Conservation (phyloP, 129 eudicot genomes). For the Pseudognaphalium luteoalbum region DNA sequence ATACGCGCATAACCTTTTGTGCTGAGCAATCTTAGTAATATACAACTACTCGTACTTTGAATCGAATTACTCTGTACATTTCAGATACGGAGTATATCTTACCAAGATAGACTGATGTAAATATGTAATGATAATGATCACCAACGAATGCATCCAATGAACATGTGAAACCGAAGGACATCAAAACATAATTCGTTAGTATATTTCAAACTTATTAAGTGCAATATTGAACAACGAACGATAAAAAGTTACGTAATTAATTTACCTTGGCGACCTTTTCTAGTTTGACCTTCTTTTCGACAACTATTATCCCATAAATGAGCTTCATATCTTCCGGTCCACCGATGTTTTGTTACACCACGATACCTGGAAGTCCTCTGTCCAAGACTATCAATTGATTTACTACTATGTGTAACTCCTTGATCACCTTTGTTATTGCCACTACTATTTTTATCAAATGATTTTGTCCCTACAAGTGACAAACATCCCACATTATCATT, state of each 20-base stretch:
- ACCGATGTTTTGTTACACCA: slow-evolving; percentile 89
- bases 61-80: no score
- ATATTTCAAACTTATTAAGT: neutral
- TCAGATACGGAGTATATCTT: neutral
- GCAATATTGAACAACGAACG: neutral
- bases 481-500: slow-evolving; percentile 30
- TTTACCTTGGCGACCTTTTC: slow-evolving; percentile 96
- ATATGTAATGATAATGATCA: neutral
- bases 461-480: slow-evolving; percentile 27
- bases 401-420: slow-evolving; percentile 32
- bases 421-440: neutral
- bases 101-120: slow-evolving; percentile 81
- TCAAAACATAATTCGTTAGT: slow-evolving; percentile 11
- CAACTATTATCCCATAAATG: slow-evolving; percentile 95
- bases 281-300: slow-evolving; percentile 86
- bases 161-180: slow-evolving; percentile 12
- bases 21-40: no score
- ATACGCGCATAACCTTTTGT: no score
- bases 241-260: no score
- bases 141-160: slow-evolving; percentile 5
- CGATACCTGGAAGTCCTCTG: slow-evolving; percentile 90
- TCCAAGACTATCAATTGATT: slow-evolving; percentile 68
- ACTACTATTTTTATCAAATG: slow-evolving; percentile 9
- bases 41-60: neutral
- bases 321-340: slow-evolving; percentile 98